Evolutionary conservation across 495 filamentous ascomycete species (phyloP), one percentile per base, ranked within the genome.

Genomic region (Penicillium egyptiacum): DNA sequence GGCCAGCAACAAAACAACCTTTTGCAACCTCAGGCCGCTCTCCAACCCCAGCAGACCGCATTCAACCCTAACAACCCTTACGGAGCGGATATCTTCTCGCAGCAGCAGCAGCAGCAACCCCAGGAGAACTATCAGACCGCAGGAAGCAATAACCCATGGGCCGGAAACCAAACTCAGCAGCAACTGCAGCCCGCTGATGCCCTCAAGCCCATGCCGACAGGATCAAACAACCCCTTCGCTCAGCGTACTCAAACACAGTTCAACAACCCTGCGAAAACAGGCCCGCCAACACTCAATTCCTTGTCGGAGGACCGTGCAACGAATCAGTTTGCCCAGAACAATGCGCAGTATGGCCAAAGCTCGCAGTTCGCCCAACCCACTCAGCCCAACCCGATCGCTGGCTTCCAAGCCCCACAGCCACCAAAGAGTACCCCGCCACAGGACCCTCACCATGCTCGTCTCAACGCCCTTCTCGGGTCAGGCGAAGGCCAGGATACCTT

Each of bases 401-500:
- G 78, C 69, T 81, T 75, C 71, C 75, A 80, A 61, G 62, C 72
- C 39, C 78, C 75, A 14, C 68, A 71, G 60, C 77, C 76, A 20
- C 73, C 76, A 16, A 82, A 78, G 65, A 72, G 68, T 53, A 71
- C 70, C 0, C 74, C 79, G 0, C 75, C 76, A 48, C 73, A 75
- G 49, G 87, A 89, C 65, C 88, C 93, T 42, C 89, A 96, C 62
- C 86, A 92, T 63, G 83, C 87, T n/a, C 85, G 81, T 64, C 85
- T 99, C 53, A 97, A 98, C 62, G 84, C 88, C n/a, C 87, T 99
- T 12, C 83, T 99, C 43, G 82, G 89, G 8, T 79, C 79, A 22
- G 92, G 94, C 55, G 95, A 97, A 43, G 94, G 94, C 22, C 87
- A 91, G 75, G 94, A 99, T 69, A 98, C 95, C 1, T 99, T 96